phyloP scores from a whole-genome alignment of 345 rosid species.

The Arabidopsis suecica region DNA sequence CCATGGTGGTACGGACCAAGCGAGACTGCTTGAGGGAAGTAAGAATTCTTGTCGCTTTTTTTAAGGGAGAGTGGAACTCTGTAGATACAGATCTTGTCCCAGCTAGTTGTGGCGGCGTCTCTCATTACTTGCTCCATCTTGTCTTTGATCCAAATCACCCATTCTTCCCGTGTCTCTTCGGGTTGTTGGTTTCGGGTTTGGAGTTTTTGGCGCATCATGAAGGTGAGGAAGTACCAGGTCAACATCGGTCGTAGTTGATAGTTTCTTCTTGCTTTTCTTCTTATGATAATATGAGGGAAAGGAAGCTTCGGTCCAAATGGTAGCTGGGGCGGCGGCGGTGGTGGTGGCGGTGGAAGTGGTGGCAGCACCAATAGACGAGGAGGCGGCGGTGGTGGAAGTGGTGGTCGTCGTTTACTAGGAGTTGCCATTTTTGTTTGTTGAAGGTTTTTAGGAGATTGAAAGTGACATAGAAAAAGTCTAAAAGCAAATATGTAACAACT shows the following conservation, averaged over 20 bases:
- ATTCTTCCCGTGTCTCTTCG: conserved; percentile 52
- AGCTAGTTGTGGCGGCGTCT: conserved; percentile 60
- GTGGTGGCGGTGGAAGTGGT: conserved; percentile 23
- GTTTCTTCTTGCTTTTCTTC: conserved; percentile 12
- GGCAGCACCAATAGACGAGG: neutral
- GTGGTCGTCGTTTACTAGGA: neutral
- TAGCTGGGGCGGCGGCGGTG: conserved; percentile 15
- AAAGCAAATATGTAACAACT: conserved; percentile 23
- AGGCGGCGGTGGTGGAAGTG: neutral
- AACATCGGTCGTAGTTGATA: conserved; percentile 17
- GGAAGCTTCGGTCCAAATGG: conserved; percentile 33
- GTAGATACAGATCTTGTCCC: conserved; percentile 55
- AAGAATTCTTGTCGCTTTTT: conserved; percentile 70
- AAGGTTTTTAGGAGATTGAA: conserved; percentile 14
- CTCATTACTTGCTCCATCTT: conserved; percentile 59
- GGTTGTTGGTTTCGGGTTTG: conserved; percentile 27
- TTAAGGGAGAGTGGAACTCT: conserved; percentile 40
- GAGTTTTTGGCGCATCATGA: conserved; percentile 37
- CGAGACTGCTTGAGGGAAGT: conserved; percentile 75
- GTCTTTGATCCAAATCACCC: conserved; percentile 72
- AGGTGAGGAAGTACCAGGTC: conserved; percentile 44
- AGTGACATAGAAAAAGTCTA: neutral
- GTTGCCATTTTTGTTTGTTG: conserved; percentile 27
- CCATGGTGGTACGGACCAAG: conserved; percentile 86
- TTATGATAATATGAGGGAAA: neutral